Conservation (phyloP, 208 protist genomes). For the Trypanosoma avium region DNA sequence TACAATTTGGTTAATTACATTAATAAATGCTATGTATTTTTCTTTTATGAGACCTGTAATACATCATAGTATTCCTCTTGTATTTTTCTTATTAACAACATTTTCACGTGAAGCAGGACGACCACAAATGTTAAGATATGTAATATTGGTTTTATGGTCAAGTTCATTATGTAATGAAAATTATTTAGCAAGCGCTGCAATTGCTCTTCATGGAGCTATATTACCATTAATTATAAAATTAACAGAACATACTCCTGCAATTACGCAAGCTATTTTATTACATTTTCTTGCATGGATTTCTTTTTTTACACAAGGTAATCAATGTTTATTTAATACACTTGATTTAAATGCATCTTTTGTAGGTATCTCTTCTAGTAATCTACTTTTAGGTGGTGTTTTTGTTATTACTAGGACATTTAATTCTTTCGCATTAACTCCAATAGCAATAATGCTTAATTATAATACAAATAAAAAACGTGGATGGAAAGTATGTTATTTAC, state of each 20-base stretch:
- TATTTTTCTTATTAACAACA: conserved; percentile 20
- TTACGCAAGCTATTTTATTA: conserved; percentile 37
- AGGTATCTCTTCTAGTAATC: conserved; percentile 47
- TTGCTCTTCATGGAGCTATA: conserved; percentile 39
- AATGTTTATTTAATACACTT: conserved; percentile 71
- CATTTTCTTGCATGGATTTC: conserved; percentile 44
- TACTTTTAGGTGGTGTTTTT: conserved; percentile 49
- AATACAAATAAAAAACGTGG: background rate
- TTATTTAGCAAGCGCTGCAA: conserved; percentile 33
- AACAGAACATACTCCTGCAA: conserved; percentile 8
- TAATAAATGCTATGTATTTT: conserved; percentile 11
- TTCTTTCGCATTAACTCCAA: conserved; percentile 46
- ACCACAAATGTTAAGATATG: conserved; percentile 29
- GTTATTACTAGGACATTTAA: conserved; percentile 70
- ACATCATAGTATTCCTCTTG: conserved; percentile 50
- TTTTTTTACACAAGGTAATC: conserved; percentile 73
- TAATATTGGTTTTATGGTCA: conserved; percentile 50
- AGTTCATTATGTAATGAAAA: conserved; percentile 55
- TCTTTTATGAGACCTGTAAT: conserved; percentile 38
- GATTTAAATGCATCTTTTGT: conserved; percentile 83
- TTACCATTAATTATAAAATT: conserved; percentile 30
- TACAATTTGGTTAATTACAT: conserved; percentile 4
- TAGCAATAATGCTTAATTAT: conserved; percentile 31
- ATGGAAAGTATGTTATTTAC: conserved; percentile 29
- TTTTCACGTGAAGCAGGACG: conserved; percentile 1